phyloP scores from a whole-genome alignment of 1,139 yeast species.

The Protomyces inundatus region DNA sequence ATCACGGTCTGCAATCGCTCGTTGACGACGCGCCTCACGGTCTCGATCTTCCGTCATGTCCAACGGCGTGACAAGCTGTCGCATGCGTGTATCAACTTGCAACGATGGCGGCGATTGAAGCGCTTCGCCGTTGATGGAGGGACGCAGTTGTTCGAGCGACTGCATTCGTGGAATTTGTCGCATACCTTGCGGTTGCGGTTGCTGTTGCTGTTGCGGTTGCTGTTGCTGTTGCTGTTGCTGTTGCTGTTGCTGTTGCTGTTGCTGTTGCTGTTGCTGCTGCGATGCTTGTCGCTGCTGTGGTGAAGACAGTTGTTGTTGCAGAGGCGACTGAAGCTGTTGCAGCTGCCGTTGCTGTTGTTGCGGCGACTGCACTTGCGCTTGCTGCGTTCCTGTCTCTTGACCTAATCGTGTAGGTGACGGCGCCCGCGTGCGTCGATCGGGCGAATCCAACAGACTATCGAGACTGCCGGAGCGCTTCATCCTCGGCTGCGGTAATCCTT shows the following conservation, averaged over 20 bases:
- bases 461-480: constrained; percentile 7
- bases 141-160: background rate
- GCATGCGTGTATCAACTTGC: background rate
- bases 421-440: no score
- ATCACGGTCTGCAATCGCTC: background rate
- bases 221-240: background rate
- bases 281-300: no score
- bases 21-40: background rate
- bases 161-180: no score
- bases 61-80: background rate
- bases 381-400: background rate
- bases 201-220: background rate
- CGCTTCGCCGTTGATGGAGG: background rate
- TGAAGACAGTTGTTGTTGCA: no score
- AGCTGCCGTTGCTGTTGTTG: background rate
- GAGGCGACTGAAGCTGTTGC: no score
- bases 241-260: no score
- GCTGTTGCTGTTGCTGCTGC: background rate
- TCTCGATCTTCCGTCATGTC: background rate
- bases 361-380: background rate
- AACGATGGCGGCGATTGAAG: background rate
- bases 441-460: constrained; percentile 12
- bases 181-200: no score
- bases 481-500: background rate
- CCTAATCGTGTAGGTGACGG: no score